These are phyloP conservation scores for Curvularia eragrostidis DNA, from an alignment of 2,329 filamentous ascomycete species.

Conservation along the genomic window DNA sequence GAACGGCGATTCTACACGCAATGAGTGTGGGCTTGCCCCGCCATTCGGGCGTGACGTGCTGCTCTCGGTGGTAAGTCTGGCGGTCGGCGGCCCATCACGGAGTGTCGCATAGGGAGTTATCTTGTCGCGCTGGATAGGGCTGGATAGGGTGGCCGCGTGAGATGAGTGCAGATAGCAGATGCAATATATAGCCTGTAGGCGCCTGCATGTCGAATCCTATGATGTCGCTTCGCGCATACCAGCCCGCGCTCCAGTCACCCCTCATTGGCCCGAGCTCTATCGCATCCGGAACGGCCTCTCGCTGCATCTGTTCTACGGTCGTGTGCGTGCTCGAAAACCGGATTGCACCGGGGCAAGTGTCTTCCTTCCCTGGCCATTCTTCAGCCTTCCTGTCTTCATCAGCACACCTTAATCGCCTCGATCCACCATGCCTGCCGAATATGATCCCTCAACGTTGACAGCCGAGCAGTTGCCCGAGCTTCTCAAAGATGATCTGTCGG, in stretches of 20 bases:
- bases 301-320: slow-evolving; percentile 6
- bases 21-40: slow-evolving; percentile 25
- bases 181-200: slow-evolving; percentile 20
- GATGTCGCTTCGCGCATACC: slow-evolving; percentile 23
- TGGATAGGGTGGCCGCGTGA: slow-evolving; percentile 13
- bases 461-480: slow-evolving; percentile 69
- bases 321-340: slow-evolving; percentile 15
- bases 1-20: slow-evolving; percentile 3
- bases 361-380: slow-evolving; percentile 1
- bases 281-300: slow-evolving; percentile 12
- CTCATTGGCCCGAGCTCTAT: slow-evolving; percentile 44
- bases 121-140: slow-evolving; percentile 5
- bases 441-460: slow-evolving; percentile 58
- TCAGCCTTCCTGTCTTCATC: background rate
- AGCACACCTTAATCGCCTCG: background rate
- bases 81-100: slow-evolving; percentile 22
- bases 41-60: slow-evolving; percentile 23
- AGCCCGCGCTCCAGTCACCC: slow-evolving; percentile 13
- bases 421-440: slow-evolving; percentile 20
- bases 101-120: slow-evolving; percentile 23
- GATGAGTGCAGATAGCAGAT: slow-evolving; percentile 12
- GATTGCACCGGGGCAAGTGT: slow-evolving; percentile 9
- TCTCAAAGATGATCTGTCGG: slow-evolving; percentile 73
- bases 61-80: slow-evolving; percentile 8
- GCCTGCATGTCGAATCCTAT: slow-evolving; percentile 15